Percentiles rank a stretch among this genome's conserved stretches.
phyloP scores from a whole-genome alignment of 768 basidiomycete genomes.

The Kwoniella dejecticola region DNA sequence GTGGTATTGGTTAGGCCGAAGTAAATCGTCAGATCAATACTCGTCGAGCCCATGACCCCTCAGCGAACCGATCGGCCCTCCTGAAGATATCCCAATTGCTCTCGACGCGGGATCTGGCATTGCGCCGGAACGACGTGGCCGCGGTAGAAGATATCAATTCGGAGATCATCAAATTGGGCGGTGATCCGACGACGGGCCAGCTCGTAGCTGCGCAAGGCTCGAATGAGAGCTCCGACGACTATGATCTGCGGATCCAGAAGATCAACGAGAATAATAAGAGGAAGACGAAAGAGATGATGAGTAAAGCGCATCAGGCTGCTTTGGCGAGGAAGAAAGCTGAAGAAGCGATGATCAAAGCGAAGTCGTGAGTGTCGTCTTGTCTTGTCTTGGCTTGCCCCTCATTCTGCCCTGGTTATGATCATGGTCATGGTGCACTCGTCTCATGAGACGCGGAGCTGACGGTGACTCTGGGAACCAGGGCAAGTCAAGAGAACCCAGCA shows the following conservation, averaged over 20 bases:
- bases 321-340: conserved; percentile 72
- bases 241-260: conserved; percentile 66
- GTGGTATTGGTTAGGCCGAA: conserved; percentile 65
- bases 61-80: conserved; percentile 41
- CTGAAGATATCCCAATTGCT: conserved; percentile 58
- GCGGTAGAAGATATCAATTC: conserved; percentile 68
- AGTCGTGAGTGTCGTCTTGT: conserved; percentile 54
- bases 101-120: conserved; percentile 72
- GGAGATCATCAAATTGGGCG: conserved; percentile 64
- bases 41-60: conserved; percentile 34
- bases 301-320: conserved; percentile 47
- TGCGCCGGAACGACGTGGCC: conserved; percentile 68
- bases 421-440: background rate
- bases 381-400: background rate
- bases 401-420: background rate
- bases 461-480: background rate
- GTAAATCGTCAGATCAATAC: conserved; percentile 76
- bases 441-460: background rate
- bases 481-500: background rate
- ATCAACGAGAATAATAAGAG: conserved; percentile 89
- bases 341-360: conserved; percentile 68
- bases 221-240: conserved; percentile 29
- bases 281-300: conserved; percentile 68
- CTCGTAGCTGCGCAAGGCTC: conserved; percentile 30
- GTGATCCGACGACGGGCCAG: conserved; percentile 42